Percentiles rank a stretch among this genome's conserved stretches.
Evolutionary conservation across 2,329 filamentous ascomycete species (phyloP).

Genomic region (Paecilomyces fulvus): DNA sequence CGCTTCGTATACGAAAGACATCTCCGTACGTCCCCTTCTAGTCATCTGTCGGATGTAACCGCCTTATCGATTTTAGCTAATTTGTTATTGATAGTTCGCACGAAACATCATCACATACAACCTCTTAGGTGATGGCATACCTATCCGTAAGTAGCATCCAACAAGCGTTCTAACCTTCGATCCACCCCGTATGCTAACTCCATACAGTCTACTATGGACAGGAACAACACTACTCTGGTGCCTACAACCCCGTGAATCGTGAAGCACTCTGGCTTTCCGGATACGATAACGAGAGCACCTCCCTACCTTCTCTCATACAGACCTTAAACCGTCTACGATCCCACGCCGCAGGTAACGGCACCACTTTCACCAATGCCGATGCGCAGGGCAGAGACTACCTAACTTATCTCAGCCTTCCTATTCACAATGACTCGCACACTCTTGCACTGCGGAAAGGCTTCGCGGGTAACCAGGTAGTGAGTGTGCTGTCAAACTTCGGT

Average conservation of each 20-base stretch:
- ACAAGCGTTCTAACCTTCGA: no score
- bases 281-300: slow-evolving; percentile 31
- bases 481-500: slow-evolving; percentile 4
- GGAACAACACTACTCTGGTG: slow-evolving; percentile 47
- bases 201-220: slow-evolving; percentile 54
- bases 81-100: slow-evolving; percentile 26
- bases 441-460: slow-evolving; percentile 4
- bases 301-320: slow-evolving; percentile 36
- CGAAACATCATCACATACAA: slow-evolving; percentile 52
- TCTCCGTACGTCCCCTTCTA: slow-evolving; percentile 16
- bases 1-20: slow-evolving; percentile 41
- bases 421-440: background rate
- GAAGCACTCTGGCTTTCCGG: slow-evolving; percentile 45
- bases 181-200: background rate
- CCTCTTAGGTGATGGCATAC: slow-evolving; percentile 49
- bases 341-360: slow-evolving; percentile 27
- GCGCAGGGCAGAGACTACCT: slow-evolving; percentile 36
- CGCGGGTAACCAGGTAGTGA: slow-evolving; percentile 3
- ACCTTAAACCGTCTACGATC: slow-evolving; percentile 39
- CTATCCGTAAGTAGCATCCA: slow-evolving; percentile 27
- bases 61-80: no score
- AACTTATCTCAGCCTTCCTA: background rate
- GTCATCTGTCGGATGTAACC: background rate
- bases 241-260: slow-evolving; percentile 36
- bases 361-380: slow-evolving; percentile 31